Evolutionary conservation across 2,329 filamentous ascomycete species (phyloP), one percentile per base, ranked within the genome.

Genomic region (Endoconidiophora laricicola): DNA sequence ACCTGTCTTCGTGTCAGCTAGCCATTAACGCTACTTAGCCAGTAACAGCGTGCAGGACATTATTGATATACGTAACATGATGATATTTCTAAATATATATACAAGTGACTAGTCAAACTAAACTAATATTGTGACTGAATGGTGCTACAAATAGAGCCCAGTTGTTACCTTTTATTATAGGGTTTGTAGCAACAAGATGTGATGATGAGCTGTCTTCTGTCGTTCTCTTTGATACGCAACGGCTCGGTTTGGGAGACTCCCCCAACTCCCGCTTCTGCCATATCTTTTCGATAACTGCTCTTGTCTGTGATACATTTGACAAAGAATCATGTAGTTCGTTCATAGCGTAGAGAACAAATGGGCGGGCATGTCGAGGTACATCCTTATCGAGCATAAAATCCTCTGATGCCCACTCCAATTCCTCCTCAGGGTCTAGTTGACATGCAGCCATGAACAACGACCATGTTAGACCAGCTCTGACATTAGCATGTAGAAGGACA

Each of bases 241-340:
- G 7, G n/a, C 2, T 37, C n/a, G 23, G 41, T 5, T 44, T 53
- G 54, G 46, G 39, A 24, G 20, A 49, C 46, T 12, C 50, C 42
- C 23, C 53, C 51, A 59, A 54, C 46, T 69, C 66, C 20, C 66
- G 60, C 23, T 60, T 60, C 46, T 66, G 63, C 66, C 66, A 69
- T 10, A 69, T 60, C 40, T 64, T 65, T n/a, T 63, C 59, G 52
- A 69, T 65, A n/a, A 69, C 65, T 0, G 62, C 62, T n/a, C 65
- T 57, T 10, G 66, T 66, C 14, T 65, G 60, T 9, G 60, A 57
- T 24, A 68, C 61, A 36, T 68, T 69, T 6, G 66, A 61, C 5
- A 66, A 65, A 0, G 61, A 64, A 48, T 63, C 60, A 1, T 59
- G 58, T 60, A 68, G 62, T 18, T 60, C 60, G 4, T 62, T 60